Evolutionary conservation across 1,284 basidiomycete genomes (phyloP), one percentile per base, ranked within the genome.

Genomic region (Ustilago lituana): DNA sequence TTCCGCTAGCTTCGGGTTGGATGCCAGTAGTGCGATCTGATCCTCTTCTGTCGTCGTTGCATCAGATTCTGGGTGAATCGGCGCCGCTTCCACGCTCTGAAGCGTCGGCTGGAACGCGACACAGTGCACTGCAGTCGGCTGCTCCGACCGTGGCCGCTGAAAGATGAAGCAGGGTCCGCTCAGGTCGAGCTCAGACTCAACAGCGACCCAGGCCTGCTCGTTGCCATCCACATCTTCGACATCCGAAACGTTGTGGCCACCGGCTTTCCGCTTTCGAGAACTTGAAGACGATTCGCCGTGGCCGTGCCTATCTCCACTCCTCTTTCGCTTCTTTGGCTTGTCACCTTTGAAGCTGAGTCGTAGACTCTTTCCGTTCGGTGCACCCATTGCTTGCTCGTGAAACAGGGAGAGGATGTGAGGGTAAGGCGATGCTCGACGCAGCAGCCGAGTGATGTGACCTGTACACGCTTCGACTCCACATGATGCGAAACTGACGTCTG

Each of bases 121-220:
- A 31, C 63, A 66, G 22, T 58, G 49, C 6, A 33, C 31, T 7
- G 29, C 26, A 9, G 36, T 38, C 2, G 39, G 15, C 9, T 41
- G 27, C 8, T 55, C 40, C 2, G 54, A 33, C 15, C 11, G 12
- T 4, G 36, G 11, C 20, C 37, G 27, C 15, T 61, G 60, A 26
- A 45, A 64, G 35, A 75, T 40, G 59, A 70, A 75, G 38, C 66
- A 65, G 7, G 73, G 73, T 2, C 73, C 73, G 9, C 27, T 54
- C 9, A 75, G 29, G 19, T 75, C 73, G 7, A 47, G 40, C 26
- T 54, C 48, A 2, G 58, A 45, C 33, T 70, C 59, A 11, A 65
- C 70, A 10, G 46, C 17, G 3, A 75, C 73, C 73, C 73, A 75
- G 3, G 73, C 73, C 48, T 73, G 73, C 41, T 75, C 73, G 45